These are phyloP conservation scores for Apiospora kogelbergensis DNA, from an alignment of 2,329 filamentous ascomycete genomes.

Conservation along the genomic window DNA sequence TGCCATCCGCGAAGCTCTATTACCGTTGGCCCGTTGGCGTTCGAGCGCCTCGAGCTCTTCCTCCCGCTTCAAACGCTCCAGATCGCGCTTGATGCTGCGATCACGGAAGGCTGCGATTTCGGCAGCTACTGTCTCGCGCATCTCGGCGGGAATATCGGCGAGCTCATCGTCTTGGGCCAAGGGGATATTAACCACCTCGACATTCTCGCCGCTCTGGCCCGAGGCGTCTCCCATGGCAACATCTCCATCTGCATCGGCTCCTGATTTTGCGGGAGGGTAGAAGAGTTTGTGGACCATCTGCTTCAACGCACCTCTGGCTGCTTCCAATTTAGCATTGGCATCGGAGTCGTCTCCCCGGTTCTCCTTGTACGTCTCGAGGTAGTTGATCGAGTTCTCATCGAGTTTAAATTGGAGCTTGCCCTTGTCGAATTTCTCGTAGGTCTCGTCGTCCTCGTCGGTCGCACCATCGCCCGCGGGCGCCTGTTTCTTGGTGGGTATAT, in stretches of 20 bases:
- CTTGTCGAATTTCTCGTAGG: slow-evolving; percentile 63
- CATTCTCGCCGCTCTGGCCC: slow-evolving; percentile 59
- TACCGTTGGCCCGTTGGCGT: slow-evolving; percentile 66
- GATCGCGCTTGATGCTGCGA: slow-evolving; percentile 81
- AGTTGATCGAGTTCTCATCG: slow-evolving; percentile 79
- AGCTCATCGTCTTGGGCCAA: slow-evolving; percentile 88
- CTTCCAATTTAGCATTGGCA: slow-evolving; percentile 67
- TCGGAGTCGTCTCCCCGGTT: slow-evolving; percentile 63
- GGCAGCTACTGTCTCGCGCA: slow-evolving; percentile 90
- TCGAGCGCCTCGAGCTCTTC: slow-evolving; percentile 92
- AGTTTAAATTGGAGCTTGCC: slow-evolving; percentile 71
- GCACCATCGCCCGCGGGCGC: slow-evolving; percentile 43
- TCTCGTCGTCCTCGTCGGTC: slow-evolving; percentile 41
- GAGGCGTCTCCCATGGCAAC: slow-evolving; percentile 63
- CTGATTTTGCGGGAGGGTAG: slow-evolving; percentile 57
- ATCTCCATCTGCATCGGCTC: slow-evolving; percentile 66
- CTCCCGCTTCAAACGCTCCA: slow-evolving; percentile 83
- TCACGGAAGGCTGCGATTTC: slow-evolving; percentile 96
- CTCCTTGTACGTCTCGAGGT: slow-evolving; percentile 79
- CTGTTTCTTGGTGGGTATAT: slow-evolving; percentile 80
- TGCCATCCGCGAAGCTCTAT: slow-evolving; percentile 65
- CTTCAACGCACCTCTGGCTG: slow-evolving; percentile 67
- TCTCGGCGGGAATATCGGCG: slow-evolving; percentile 91
- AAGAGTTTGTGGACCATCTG: slow-evolving; percentile 70
- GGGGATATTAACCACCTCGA: slow-evolving; percentile 88